A percentile compares a stretch with the other conserved stretches of the same genome.
phyloP scores from a whole-genome alignment of 108 stramenopile genomes.

The Aureococcus anophagefferens region DNA sequence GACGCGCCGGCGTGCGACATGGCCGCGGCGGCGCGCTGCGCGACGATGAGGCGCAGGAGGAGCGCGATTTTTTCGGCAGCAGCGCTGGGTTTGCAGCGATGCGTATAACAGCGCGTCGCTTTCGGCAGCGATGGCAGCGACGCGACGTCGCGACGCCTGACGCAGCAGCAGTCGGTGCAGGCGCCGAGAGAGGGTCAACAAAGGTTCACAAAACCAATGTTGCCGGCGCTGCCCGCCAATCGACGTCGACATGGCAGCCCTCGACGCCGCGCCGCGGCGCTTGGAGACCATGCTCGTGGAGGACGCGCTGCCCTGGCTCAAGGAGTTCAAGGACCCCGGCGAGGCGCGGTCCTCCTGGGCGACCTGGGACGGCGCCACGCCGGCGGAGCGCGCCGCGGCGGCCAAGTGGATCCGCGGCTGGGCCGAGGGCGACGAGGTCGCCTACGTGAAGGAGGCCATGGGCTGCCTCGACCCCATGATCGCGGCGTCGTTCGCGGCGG shows the following conservation, averaged over 20 bases:
- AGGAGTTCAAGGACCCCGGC: not conserved
- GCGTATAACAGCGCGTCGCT: no score
- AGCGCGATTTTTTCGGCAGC: no score
- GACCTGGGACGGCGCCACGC: not conserved
- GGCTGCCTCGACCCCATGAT: not conserved
- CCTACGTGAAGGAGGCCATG: not conserved
- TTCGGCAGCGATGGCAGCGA: no score
- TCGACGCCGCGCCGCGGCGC: not conserved
- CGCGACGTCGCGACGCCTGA: no score
- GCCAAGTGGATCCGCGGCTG: not conserved
- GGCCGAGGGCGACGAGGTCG: not conserved
- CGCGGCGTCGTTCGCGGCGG: not conserved
- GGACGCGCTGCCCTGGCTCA: not conserved
- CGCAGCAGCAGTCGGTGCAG: no score
- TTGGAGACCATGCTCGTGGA: not conserved
- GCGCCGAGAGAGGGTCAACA: no score
- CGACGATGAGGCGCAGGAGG: no score
- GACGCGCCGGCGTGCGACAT: not conserved
- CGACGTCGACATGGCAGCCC: no score
- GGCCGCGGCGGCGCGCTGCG: no score
- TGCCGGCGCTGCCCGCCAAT: no score
- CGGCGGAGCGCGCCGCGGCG: not conserved
- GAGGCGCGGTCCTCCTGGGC: not conserved
- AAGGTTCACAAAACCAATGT: no score
- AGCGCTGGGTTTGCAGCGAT: no score